These are phyloP conservation scores for Exutisphaerella laricina DNA, from an alignment of 2,329 filamentous ascomycete species.

Conservation along the genomic window DNA sequence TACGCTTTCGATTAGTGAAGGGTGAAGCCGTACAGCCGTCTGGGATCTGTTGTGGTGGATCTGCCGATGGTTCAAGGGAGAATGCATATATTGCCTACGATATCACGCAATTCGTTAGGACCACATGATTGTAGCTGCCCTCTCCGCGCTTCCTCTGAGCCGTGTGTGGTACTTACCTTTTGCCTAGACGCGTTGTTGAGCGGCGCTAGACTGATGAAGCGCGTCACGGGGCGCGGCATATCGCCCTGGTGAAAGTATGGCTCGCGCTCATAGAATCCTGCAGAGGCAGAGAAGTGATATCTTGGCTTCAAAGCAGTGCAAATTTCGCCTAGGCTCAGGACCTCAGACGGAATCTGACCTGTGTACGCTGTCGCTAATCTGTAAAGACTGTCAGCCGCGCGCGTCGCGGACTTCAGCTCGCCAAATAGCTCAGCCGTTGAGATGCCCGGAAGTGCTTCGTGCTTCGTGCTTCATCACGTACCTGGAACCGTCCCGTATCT, in stretches of 20 bases:
- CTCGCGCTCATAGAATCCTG: constrained; percentile 81
- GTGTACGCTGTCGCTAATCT: constrained; percentile 5
- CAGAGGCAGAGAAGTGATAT: constrained; percentile 76
- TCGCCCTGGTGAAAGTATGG: constrained; percentile 67
- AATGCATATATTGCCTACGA: constrained; percentile 70
- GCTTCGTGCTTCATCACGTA: no score
- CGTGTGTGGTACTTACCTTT: no score
- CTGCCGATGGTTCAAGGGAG: constrained; percentile 51
- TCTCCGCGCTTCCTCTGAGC: no score
- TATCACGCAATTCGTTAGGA: no score
- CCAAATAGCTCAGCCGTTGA: no score
- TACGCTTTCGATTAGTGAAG: constrained; percentile 55
- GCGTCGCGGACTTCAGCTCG: no score
- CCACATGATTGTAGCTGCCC: no score
- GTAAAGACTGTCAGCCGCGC: no score
- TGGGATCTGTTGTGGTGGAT: constrained; percentile 57
- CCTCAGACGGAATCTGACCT: constrained; percentile 37
- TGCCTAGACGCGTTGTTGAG: constrained; percentile 71
- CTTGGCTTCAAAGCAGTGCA: constrained; percentile 76
- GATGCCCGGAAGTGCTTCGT: no score
- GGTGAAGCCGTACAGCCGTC: constrained; percentile 71
- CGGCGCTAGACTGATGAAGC: constrained; percentile 83
- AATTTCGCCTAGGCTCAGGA: constrained; percentile 64
- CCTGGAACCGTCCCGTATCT: constrained; percentile 47
- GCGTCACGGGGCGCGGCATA: constrained; percentile 57